A percentile compares a stretch with the other conserved stretches of the same genome.
These are phyloP conservation scores for Blastomyces percursus DNA, from an alignment of 2,329 filamentous ascomycete species.

Conservation along the genomic window DNA sequence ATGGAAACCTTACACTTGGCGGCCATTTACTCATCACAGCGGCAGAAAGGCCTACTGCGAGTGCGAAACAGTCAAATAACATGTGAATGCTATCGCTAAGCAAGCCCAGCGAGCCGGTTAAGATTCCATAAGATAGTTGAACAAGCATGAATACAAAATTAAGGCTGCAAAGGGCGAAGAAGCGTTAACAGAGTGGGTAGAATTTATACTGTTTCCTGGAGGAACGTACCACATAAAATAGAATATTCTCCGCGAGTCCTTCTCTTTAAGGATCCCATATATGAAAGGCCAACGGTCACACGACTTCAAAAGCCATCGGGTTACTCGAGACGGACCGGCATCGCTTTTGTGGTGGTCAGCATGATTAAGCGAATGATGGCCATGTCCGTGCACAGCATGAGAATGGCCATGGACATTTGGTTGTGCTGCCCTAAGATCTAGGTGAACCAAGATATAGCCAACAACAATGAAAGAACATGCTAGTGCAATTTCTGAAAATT, in stretches of 20 bases:
- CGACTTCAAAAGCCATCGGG: constrained; percentile 58
- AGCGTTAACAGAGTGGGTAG: constrained; percentile 2
- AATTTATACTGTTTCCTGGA: background rate
- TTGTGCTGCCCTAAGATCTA: constrained; percentile 13
- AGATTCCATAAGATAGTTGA: constrained; percentile 85
- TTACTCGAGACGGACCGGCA: constrained; percentile 55
- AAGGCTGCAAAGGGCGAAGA: constrained; percentile 56
- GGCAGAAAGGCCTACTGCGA: constrained; percentile 80
- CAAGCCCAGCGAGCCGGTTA: constrained; percentile 87
- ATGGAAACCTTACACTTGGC: constrained; percentile 76
- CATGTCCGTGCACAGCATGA: background rate
- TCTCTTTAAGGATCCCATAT: constrained; percentile 76
- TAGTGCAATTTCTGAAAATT: background rate
- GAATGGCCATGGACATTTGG: constrained; percentile 25
- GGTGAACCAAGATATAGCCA: constrained; percentile 15
- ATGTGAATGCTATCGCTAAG: constrained; percentile 97
- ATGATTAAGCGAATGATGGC: constrained; percentile 16
- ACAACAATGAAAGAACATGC: background rate
- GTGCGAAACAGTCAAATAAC: constrained; percentile 95
- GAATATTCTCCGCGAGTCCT: constrained; percentile 87
- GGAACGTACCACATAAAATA: constrained; percentile 79
- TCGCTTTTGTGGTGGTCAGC: constrained; percentile 28
- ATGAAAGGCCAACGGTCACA: constrained; percentile 64
- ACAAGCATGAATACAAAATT: constrained; percentile 94
- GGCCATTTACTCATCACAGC: constrained; percentile 97